These are phyloP conservation scores for Zymoseptoria passerinii DNA, from an alignment of 2,329 filamentous ascomycete species.

Conservation along the genomic window DNA sequence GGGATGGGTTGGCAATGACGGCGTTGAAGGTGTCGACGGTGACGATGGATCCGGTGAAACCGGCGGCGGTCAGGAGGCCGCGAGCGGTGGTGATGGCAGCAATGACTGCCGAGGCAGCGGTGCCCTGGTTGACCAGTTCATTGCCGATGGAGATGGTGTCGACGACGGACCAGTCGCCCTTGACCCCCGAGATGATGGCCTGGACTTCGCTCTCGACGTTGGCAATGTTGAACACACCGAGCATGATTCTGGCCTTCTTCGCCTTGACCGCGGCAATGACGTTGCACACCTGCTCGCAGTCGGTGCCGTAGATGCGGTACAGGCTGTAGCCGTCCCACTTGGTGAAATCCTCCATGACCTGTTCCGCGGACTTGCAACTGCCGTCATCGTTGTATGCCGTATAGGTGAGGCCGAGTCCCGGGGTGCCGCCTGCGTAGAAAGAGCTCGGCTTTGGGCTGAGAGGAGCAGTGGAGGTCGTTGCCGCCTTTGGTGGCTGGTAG, in stretches of 20 bases:
- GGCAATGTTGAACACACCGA: constrained; percentile 61
- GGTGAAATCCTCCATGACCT: constrained; percentile 59
- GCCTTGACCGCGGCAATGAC: constrained; percentile 55
- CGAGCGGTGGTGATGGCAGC: constrained; percentile 52
- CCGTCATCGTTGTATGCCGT: constrained; percentile 49
- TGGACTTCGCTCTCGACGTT: constrained; percentile 50
- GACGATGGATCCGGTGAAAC: constrained; percentile 66
- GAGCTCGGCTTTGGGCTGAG: constrained; percentile 7
- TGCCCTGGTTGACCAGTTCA: constrained; percentile 58
- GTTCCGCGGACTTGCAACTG: constrained; percentile 56
- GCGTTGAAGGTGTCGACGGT: constrained; percentile 72
- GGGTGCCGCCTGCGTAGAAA: constrained; percentile 5
- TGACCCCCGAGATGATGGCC: constrained; percentile 52
- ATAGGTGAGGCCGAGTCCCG: constrained; percentile 48
- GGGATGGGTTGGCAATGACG: constrained; percentile 59
- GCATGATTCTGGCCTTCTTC: constrained; percentile 62
- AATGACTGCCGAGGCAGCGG: constrained; percentile 46
- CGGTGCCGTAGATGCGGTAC: constrained; percentile 70
- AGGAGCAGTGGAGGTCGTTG: constrained; percentile 9
- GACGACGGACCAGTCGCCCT: constrained; percentile 58
- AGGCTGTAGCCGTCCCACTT: constrained; percentile 51
- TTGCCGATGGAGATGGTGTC: constrained; percentile 72
- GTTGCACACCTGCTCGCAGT: constrained; percentile 63
- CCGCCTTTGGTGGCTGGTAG: constrained; percentile 7
- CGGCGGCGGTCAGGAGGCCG: constrained; percentile 48